These are phyloP conservation scores for Neopestalotiopsis rosae DNA, from an alignment of 2,329 filamentous ascomycete species.

Conservation along the genomic window DNA sequence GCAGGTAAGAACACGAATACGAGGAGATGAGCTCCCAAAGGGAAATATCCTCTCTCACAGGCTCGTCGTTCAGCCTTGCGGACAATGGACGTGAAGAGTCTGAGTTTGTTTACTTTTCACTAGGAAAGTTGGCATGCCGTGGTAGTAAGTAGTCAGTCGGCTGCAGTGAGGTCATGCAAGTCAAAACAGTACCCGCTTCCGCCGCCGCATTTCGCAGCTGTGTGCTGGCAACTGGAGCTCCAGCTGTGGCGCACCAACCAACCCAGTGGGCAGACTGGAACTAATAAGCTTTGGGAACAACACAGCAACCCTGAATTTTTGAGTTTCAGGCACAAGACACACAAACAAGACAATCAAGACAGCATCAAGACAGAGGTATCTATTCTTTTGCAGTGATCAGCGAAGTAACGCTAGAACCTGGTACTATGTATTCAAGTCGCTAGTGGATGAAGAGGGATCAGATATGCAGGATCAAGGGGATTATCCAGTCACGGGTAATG, in stretches of 20 bases:
- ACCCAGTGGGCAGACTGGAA: neutral
- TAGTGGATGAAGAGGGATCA: neutral
- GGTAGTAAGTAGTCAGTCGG: neutral
- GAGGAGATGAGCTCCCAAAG: neutral
- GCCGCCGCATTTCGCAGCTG: neutral
- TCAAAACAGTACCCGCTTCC: neutral
- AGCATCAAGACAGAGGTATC: neutral
- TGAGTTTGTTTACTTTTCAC: neutral
- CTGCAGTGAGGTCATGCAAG: slow-evolving; percentile 1
- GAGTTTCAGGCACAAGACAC: neutral
- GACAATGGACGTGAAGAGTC: neutral
- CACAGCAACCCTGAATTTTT: neutral
- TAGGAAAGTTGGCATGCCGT: slow-evolving; percentile 2
- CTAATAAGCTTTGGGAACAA: neutral
- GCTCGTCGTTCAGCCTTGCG: neutral
- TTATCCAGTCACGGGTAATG: neutral
- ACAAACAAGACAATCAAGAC: neutral
- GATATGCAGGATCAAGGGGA: neutral
- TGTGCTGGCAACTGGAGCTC: neutral
- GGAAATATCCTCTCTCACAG: neutral
- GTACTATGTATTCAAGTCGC: neutral
- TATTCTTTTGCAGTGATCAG: neutral
- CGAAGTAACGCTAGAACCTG: neutral
- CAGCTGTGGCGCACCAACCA: neutral
- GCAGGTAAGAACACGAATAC: slow-evolving; percentile 7